Evolutionary conservation across 768 basidiomycete species (phyloP), one percentile per base, ranked within the genome.

Genomic region (Boletus huronensis): DNA sequence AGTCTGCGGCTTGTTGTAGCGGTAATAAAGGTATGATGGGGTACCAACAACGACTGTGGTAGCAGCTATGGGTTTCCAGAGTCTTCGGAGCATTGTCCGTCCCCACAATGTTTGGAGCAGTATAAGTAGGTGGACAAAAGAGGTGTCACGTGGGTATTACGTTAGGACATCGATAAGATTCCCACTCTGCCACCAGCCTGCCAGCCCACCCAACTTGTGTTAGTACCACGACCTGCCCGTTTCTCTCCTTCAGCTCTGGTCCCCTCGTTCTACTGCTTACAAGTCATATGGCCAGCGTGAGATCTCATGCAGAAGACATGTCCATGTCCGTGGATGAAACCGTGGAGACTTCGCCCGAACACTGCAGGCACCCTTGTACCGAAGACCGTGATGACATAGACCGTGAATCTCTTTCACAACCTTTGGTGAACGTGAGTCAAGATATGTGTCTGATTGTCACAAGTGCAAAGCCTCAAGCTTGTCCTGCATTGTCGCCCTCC

Each of bases 11-110:
- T 69, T 71, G 58, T 68, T 64, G 59, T 72, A 75, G 47, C 68
- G 70, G 72, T 85, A 84, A 67, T 80, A 82, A 58, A 79, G 61
- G 70, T 87, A 89, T 23, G 79, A 75, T 32, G 88, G 81, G 19
- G 76, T 72, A 54, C 81, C 84, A 58, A 85, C 71, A 53, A 79
- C 72, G 6, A 82, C 75, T 13, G 79, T 77, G 13, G 76, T 68
- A 48, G 82, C 82, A 54, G 82, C 75, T 62, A 85, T 58, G 25
- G 87, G 87, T 66, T 82, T 90, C 87, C 85, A 88, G 39, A 77
- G 79, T 58, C 79, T 79, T 63, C 76, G 76, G 54, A 88, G 72
- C 85, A 90, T 90, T 31, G 40, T 21, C 32, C 7, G 43, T 52
- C 23, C 28, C 23, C 23, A 25, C 29, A 32, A 45, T 32, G 14